Conservation (phyloP, 371 early-diverging fungal species). For the Umbelopsis sp. region DNA sequence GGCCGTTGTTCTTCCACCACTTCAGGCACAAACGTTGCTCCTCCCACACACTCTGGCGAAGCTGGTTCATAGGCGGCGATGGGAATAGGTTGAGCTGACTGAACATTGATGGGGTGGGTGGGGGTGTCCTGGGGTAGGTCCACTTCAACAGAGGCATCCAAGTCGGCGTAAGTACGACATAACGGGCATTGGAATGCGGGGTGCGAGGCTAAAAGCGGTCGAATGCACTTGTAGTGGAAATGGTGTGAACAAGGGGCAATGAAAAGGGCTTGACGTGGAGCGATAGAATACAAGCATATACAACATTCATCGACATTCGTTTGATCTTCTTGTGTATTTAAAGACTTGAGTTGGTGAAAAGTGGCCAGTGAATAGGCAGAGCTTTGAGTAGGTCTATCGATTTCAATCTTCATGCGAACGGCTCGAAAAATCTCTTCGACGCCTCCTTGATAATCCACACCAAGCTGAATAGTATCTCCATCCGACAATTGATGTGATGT, state of each 20-base stretch:
- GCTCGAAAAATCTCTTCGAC: slow-evolving; percentile 68
- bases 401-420: slow-evolving; percentile 81
- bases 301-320: slow-evolving; percentile 81
- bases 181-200: slow-evolving; percentile 92
- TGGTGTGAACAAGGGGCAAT: slow-evolving; percentile 94
- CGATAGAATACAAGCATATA: slow-evolving; percentile 90
- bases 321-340: neutral
- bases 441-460: slow-evolving; percentile 96
- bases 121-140: slow-evolving; percentile 19
- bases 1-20: neutral
- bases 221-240: slow-evolving; percentile 94
- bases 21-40: slow-evolving; percentile 21
- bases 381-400: slow-evolving; percentile 58
- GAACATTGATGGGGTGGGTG: too few relatives aligned
- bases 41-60: slow-evolving; percentile 12
- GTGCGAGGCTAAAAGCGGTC: slow-evolving; percentile 70
- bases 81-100: neutral
- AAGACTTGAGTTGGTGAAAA: neutral
- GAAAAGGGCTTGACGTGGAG: slow-evolving; percentile 92
- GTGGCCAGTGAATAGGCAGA: slow-evolving; percentile 12
- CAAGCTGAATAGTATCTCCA: slow-evolving; percentile 92
- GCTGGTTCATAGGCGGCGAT: neutral
- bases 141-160: slow-evolving; percentile 78
- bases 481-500: slow-evolving; percentile 81
- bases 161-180: slow-evolving; percentile 92